Conservation (phyloP, 441 rosid species). For the Syzygium syzygioides region DNA sequence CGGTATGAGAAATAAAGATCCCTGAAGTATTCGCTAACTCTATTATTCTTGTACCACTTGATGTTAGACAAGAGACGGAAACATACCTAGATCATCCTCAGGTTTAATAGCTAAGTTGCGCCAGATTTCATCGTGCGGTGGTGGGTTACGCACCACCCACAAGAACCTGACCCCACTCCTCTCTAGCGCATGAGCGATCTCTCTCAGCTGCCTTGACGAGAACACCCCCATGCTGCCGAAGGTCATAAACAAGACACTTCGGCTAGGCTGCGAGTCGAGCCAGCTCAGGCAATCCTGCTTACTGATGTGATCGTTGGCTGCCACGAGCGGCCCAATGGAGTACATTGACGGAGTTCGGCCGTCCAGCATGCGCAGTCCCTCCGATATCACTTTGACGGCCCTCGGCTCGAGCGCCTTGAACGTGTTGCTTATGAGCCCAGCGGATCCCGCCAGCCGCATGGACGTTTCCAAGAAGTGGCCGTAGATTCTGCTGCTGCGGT, state of each 20-base stretch:
- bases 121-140: not conserved
- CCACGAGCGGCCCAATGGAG: conserved; percentile 4
- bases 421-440: not conserved
- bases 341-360: not conserved
- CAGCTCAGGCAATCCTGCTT: not conserved
- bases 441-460: not conserved
- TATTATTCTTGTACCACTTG: not conserved
- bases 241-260: conserved; percentile 4
- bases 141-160: not conserved
- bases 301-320: not conserved
- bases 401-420: not conserved
- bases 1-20: too few relatives aligned
- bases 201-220: not conserved
- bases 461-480: not conserved
- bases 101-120: not conserved
- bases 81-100: not conserved
- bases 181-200: not conserved
- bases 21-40: too few relatives aligned
- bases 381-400: not conserved
- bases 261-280: conserved; percentile 3
- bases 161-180: not conserved
- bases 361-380: not conserved
- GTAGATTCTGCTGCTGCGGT: not conserved
- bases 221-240: conserved; percentile 13
- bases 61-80: not conserved